A percentile compares a stretch with the other conserved stretches of the same genome.
Conservation (phyloP, 192 early-diverging fungal genomes). For the Podila horticola region DNA sequence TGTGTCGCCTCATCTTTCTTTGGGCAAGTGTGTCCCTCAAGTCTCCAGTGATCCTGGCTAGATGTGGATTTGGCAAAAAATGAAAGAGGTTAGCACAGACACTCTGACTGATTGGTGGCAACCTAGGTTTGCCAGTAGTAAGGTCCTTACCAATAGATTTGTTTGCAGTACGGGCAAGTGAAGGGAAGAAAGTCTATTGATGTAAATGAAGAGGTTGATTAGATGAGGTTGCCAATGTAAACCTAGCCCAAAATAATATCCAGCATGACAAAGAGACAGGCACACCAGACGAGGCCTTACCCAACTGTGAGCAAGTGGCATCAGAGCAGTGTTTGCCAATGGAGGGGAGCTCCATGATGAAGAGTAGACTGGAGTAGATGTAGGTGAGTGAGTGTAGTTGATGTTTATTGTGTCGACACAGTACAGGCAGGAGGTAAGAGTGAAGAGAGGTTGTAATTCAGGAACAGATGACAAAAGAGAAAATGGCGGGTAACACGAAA, state of each 20-base stretch:
- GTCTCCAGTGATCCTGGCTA: constrained; percentile 78
- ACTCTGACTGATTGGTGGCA: too few species aligned
- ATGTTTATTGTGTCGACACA: neutral
- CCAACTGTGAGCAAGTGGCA: constrained; percentile 65
- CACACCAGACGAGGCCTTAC: constrained; percentile 17
- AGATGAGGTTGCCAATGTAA: neutral
- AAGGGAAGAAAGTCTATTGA: constrained; percentile 56
- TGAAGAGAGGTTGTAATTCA: neutral
- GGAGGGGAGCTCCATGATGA: constrained; percentile 75
- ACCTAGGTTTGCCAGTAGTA: too few species aligned
- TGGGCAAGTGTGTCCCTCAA: constrained; percentile 71
- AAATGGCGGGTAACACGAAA: constrained; percentile 3
- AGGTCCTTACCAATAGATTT: constrained; percentile 57
- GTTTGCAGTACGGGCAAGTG: constrained; percentile 64
- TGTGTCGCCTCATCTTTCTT: constrained; percentile 61
- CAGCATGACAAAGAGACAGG: neutral
- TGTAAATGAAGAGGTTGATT: neutral
- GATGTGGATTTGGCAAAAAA: neutral
- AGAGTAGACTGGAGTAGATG: neutral
- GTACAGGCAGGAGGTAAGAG: neutral
- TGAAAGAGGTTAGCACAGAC: neutral
- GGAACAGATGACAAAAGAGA: neutral
- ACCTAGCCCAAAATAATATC: neutral
- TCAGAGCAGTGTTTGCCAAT: constrained; percentile 73
- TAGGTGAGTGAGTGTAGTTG: neutral